Conservation (phyloP, 2,329 filamentous ascomycete species). For the Neonectria faginata region DNA sequence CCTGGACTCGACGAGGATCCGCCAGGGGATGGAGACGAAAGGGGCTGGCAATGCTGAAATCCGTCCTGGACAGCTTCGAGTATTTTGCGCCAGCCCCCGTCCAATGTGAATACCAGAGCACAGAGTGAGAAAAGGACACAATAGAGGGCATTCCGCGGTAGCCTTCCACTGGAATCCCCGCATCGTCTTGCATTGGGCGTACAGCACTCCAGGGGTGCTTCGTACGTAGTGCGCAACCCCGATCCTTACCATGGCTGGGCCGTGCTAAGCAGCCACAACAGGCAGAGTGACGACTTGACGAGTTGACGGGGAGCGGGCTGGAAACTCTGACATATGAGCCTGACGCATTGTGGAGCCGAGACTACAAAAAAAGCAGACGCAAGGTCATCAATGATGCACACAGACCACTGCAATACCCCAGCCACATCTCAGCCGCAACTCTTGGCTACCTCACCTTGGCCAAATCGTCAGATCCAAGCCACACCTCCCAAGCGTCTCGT, state of each 20-base stretch:
- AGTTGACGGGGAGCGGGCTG: background rate
- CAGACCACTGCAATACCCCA: background rate
- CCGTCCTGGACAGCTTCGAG: background rate
- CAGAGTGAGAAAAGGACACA: background rate
- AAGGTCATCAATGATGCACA: conserved; percentile 3
- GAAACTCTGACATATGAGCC: conserved; percentile 1
- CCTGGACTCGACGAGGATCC: background rate
- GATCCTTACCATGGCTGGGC: conserved; percentile 1
- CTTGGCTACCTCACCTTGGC: background rate
- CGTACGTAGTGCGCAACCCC: background rate
- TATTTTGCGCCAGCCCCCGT: background rate
- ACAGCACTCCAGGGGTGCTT: background rate
- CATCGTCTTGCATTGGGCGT: conserved; percentile 7
- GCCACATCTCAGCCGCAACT: background rate
- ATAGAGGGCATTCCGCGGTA: background rate
- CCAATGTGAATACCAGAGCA: background rate
- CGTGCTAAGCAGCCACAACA: background rate
- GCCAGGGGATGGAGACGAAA: conserved; percentile 1
- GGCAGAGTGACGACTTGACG: conserved; percentile 1
- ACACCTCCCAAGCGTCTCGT: background rate
- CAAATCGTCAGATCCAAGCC: background rate
- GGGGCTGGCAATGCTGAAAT: background rate
- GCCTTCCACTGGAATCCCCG: conserved; percentile 9
- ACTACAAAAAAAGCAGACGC: background rate
- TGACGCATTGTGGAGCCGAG: conserved; percentile 3